phyloP scores from a whole-genome alignment of 768 basidiomycete genomes.

The Saitozyma sp. region DNA sequence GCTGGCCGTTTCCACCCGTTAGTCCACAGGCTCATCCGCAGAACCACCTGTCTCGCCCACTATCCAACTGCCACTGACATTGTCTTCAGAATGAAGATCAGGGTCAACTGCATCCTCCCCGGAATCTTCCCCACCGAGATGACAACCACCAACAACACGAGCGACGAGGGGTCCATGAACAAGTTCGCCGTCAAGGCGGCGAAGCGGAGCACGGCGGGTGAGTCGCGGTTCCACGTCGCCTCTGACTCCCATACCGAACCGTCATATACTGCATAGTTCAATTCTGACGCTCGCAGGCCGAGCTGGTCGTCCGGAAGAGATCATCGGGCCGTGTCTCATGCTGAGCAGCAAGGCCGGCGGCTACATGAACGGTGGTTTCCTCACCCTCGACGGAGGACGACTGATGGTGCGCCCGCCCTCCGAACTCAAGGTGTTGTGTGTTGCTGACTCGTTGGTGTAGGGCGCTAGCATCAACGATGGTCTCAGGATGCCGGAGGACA shows the following conservation, averaged over 20 bases:
- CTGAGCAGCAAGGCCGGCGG: conserved; percentile 38
- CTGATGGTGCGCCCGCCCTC: conserved; percentile 24
- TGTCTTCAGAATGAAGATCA: conserved; percentile 42
- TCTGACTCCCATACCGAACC: too few species aligned
- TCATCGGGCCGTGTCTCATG: conserved; percentile 46
- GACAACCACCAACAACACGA: conserved; percentile 18
- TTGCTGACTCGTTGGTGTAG: neutral
- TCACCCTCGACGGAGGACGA: conserved; percentile 44
- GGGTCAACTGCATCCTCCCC: conserved; percentile 49
- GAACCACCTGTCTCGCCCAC: too few species aligned
- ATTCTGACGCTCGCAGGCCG: conserved; percentile 23
- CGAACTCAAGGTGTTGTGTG: too few species aligned
- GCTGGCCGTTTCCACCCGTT: conserved; percentile 42
- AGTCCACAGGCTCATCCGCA: too few species aligned
- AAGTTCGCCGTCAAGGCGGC: conserved; percentile 9
- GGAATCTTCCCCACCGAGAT: conserved; percentile 51
- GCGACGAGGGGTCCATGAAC: conserved; percentile 25
- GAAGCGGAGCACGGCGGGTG: too few species aligned
- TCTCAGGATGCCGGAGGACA: conserved; percentile 21
- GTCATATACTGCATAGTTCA: neutral
- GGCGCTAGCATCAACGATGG: conserved; percentile 32
- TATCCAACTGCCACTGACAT: too few species aligned
- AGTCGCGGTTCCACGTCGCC: too few species aligned
- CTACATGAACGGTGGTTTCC: conserved; percentile 38
- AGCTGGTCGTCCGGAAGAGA: conserved; percentile 44